A percentile compares a stretch with the other conserved stretches of the same genome.
Evolutionary conservation across 2,329 filamentous ascomycete species (phyloP).

Genomic region (Phialophora tarda): DNA sequence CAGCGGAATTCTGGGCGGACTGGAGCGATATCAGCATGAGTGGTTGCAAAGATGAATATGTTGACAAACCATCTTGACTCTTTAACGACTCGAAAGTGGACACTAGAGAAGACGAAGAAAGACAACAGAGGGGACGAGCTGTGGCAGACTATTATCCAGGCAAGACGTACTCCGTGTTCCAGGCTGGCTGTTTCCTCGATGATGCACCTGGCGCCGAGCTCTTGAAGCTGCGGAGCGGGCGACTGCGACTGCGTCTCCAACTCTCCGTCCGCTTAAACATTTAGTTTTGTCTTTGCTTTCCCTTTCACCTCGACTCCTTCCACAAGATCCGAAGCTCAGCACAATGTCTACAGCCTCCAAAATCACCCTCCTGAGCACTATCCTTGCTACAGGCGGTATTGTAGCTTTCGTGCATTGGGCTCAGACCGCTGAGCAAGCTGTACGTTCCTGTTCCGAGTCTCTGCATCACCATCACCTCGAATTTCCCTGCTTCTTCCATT

Average conservation of each 20-base stretch:
- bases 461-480: constrained; percentile 8
- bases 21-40: constrained; percentile 52
- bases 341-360: constrained; percentile 90
- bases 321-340: background rate
- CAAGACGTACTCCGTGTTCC: background rate
- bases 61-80: constrained; percentile 39
- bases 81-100: background rate
- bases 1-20: constrained; percentile 98
- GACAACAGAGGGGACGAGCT: background rate
- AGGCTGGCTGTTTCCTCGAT: constrained; percentile 3
- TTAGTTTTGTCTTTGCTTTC: background rate
- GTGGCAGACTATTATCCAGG: background rate
- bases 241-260: constrained; percentile 10
- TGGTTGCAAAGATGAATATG: background rate
- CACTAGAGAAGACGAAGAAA: constrained; percentile 1
- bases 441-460: constrained; percentile 53
- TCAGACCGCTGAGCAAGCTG: constrained; percentile 81
- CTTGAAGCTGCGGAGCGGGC: constrained; percentile 30
- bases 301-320: background rate
- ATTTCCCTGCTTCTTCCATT: background rate
- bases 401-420: constrained; percentile 87
- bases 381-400: constrained; percentile 74
- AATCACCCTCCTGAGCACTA: constrained; percentile 78
- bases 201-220: constrained; percentile 28
- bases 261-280: constrained; percentile 22